Conservation (phyloP, 495 filamentous ascomycete species). For the Penicillium bovifimosum region DNA sequence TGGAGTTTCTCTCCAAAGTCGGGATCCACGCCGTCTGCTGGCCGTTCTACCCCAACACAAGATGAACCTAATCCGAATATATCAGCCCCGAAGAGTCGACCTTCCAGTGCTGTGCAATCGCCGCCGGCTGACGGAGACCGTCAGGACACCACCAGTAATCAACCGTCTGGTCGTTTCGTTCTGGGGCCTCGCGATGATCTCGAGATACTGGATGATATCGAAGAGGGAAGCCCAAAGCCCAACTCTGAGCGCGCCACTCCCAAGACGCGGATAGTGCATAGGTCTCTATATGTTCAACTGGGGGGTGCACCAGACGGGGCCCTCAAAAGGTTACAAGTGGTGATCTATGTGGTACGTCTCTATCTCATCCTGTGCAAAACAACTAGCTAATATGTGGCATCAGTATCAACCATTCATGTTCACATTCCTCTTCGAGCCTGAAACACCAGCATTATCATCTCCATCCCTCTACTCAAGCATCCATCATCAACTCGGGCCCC, state of each 20-base stretch:
- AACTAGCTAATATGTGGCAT: background rate
- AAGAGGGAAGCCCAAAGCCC: slow-evolving; percentile 23
- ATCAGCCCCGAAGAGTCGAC: slow-evolving; percentile 1
- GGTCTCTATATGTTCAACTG: slow-evolving; percentile 46
- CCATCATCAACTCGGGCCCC: slow-evolving; percentile 72
- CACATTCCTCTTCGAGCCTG: slow-evolving; percentile 75
- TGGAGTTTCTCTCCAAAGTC: slow-evolving; percentile 45
- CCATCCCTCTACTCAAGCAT: slow-evolving; percentile 73
- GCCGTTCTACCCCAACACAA: background rate
- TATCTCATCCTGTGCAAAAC: background rate
- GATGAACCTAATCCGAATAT: background rate
- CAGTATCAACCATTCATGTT: slow-evolving; percentile 82
- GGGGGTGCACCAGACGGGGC: slow-evolving; percentile 12
- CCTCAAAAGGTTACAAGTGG: slow-evolving; percentile 55
- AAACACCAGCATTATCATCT: slow-evolving; percentile 59
- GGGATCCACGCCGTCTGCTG: slow-evolving; percentile 20
- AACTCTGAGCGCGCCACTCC: slow-evolving; percentile 13
- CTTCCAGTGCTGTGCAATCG: slow-evolving; percentile 1
- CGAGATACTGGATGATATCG: slow-evolving; percentile 24
- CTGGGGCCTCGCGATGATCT: slow-evolving; percentile 26
- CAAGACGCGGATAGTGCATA: slow-evolving; percentile 42
- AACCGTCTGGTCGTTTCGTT: slow-evolving; percentile 14
- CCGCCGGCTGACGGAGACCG: background rate
- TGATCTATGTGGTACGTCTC: slow-evolving; percentile 58
- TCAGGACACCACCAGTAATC: slow-evolving; percentile 1